phyloP scores from a whole-genome alignment of 176 grass and related monocot species.

The Rhynchospora tenuis region DNA sequence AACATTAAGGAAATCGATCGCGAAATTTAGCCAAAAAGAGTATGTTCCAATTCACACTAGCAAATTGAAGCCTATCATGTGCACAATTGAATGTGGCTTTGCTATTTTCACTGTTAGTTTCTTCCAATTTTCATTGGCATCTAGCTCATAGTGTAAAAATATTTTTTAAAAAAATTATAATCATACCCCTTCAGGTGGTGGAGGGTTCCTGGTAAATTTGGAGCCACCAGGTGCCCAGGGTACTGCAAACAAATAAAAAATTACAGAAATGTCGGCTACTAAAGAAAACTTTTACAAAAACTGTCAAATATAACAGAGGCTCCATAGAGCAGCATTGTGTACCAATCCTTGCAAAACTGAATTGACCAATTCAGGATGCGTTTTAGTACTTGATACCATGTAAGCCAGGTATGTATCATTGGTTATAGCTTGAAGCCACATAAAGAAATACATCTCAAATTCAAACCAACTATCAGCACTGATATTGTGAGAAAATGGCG shows the following conservation, averaged over 20 bases:
- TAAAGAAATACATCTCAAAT: neutral
- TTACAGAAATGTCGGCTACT: neutral
- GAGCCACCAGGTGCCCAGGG: slow-evolving; percentile 89
- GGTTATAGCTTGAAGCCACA: neutral
- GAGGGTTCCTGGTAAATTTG: slow-evolving; percentile 91
- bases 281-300: neutral
- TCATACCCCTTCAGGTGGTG: slow-evolving; percentile 91
- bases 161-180: neutral
- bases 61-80: neutral
- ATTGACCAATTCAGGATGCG: neutral
- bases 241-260: slow-evolving; percentile 43
- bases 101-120: neutral
- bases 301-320: neutral
- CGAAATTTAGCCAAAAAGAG: neutral
- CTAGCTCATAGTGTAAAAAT: neutral
- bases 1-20: neutral
- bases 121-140: neutral
- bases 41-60: neutral
- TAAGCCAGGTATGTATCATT: neutral
- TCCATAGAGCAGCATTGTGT: neutral
- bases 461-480: neutral
- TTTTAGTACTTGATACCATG: neutral
- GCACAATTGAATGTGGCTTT: neutral
- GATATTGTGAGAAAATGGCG: neutral
- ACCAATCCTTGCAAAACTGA: neutral